These are phyloP conservation scores for Geosiphon pyriformis DNA, from an alignment of 192 early-diverging fungal species.

Conservation along the genomic window DNA sequence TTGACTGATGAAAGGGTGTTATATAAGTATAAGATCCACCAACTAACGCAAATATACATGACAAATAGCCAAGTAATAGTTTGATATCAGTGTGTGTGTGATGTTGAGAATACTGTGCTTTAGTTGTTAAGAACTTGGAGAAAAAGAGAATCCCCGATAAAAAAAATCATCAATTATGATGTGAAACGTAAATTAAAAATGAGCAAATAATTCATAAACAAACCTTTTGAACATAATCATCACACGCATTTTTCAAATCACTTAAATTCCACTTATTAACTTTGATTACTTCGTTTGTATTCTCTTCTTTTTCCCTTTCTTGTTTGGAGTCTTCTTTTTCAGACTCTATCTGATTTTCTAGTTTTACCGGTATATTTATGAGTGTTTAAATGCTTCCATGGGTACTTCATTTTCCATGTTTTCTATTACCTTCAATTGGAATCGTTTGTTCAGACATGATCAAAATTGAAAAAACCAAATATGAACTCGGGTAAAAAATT, in stretches of 20 bases:
- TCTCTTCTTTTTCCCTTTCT: conserved; percentile 8
- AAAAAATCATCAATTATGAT: not conserved
- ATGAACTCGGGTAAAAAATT: too few relatives aligned
- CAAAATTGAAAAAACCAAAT: too few relatives aligned
- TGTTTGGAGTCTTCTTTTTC: not conserved
- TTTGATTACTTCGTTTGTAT: conserved; percentile 26
- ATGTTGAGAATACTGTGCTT: conserved; percentile 57
- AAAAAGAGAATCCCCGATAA: not conserved
- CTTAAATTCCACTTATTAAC: conserved; percentile 36
- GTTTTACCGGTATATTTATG: too few relatives aligned
- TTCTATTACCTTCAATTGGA: too few relatives aligned
- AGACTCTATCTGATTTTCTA: too few relatives aligned
- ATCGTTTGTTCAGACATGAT: too few relatives aligned
- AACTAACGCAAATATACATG: conserved; percentile 66
- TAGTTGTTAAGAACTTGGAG: conserved; percentile 40
- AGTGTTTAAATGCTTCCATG: too few relatives aligned
- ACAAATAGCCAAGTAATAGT: conserved; percentile 73
- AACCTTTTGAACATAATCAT: conserved; percentile 58
- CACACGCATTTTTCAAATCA: conserved; percentile 60
- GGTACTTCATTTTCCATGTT: too few relatives aligned
- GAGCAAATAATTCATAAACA: not conserved
- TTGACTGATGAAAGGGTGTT: conserved; percentile 56
- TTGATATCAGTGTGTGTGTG: conserved; percentile 79
- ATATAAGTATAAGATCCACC: conserved; percentile 67
- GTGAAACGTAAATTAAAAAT: not conserved